Percentiles rank a stretch among this genome's conserved stretches.
Evolutionary conservation across 768 basidiomycete genomes (phyloP).

Genomic region (Plicaturopsis crispa): DNA sequence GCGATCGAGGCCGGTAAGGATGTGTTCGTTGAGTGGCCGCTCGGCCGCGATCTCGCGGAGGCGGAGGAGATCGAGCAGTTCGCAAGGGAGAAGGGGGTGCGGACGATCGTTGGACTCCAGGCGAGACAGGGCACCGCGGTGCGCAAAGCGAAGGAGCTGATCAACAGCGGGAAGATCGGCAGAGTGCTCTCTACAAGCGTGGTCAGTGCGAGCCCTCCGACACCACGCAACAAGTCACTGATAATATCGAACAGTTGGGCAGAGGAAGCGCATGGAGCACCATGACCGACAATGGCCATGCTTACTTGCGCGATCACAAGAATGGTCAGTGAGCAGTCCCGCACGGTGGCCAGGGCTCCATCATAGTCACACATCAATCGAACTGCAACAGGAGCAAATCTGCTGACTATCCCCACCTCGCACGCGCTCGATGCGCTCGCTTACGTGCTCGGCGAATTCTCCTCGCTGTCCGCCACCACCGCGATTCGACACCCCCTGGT

Average conservation of each 20-base stretch:
- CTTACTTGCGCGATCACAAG: slow-evolving; percentile 10
- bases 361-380: slow-evolving; percentile 10
- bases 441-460: slow-evolving; percentile 11
- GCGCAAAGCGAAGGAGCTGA: slow-evolving; percentile 20
- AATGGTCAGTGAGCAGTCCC: slow-evolving; percentile 11
- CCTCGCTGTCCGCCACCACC: slow-evolving; percentile 6
- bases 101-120: slow-evolving; percentile 14
- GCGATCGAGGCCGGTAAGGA: slow-evolving; percentile 15
- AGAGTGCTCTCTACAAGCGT: slow-evolving; percentile 7
- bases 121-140: slow-evolving; percentile 10
- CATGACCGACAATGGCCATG: slow-evolving; percentile 1
- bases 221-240: slow-evolving; percentile 2
- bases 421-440: slow-evolving; percentile 10
- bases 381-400: too few relatives aligned
- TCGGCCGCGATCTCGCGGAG: slow-evolving; percentile 12
- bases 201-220: slow-evolving; percentile 1
- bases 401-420: too few relatives aligned
- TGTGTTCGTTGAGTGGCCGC: slow-evolving; percentile 18
- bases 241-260: slow-evolving; percentile 5
- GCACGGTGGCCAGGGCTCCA: slow-evolving; percentile 9
- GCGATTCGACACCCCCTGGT: slow-evolving; percentile 8
- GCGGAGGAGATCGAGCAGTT: slow-evolving; percentile 9
- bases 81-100: slow-evolving; percentile 10
- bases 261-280: slow-evolving; percentile 4
- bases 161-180: slow-evolving; percentile 9